Evolutionary conservation across 768 basidiomycete genomes (phyloP).

Genomic region (Lactarius psammicola): DNA sequence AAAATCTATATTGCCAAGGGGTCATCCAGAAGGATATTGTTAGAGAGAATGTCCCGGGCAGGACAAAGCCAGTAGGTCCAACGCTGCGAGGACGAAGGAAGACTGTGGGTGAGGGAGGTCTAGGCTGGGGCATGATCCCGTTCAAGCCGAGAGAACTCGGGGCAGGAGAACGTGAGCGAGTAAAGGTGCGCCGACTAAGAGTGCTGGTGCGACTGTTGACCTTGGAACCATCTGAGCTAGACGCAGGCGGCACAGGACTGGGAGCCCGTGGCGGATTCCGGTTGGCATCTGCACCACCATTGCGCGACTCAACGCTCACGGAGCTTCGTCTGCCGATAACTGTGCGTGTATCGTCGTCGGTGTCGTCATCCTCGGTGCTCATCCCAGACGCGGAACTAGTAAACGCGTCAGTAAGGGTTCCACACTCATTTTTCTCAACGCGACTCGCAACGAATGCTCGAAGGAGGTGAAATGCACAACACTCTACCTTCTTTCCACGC

Average conservation of each 20-base stretch:
- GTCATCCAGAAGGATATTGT: slow-evolving; percentile 46
- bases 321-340: slow-evolving; percentile 18
- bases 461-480: neutral
- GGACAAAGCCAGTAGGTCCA: slow-evolving; percentile 37
- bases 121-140: slow-evolving; percentile 36
- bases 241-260: slow-evolving; percentile 27
- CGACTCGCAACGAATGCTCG: neutral
- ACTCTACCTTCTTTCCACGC: neutral
- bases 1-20: slow-evolving; percentile 44
- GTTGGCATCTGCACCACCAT: slow-evolving; percentile 2
- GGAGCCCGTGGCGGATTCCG: slow-evolving; percentile 16
- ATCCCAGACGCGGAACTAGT: slow-evolving; percentile 49
- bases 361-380: slow-evolving; percentile 57
- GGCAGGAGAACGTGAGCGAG: slow-evolving; percentile 72
- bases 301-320: slow-evolving; percentile 17
- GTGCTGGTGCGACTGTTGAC: slow-evolving; percentile 38
- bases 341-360: slow-evolving; percentile 45
- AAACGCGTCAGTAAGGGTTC: neutral
- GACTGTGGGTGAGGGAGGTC: slow-evolving; percentile 43
- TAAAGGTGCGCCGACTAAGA: slow-evolving; percentile 49
- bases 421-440: neutral
- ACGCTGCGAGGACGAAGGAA: slow-evolving; percentile 42
- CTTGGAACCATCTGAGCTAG: slow-evolving; percentile 43
- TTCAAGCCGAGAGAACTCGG: slow-evolving; percentile 40
- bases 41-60: slow-evolving; percentile 50